Evolutionary conservation across 164 flowering plant species (phyloP), one percentile per base, ranked within the genome.

Genomic region (Paratinospora sagittata): DNA sequence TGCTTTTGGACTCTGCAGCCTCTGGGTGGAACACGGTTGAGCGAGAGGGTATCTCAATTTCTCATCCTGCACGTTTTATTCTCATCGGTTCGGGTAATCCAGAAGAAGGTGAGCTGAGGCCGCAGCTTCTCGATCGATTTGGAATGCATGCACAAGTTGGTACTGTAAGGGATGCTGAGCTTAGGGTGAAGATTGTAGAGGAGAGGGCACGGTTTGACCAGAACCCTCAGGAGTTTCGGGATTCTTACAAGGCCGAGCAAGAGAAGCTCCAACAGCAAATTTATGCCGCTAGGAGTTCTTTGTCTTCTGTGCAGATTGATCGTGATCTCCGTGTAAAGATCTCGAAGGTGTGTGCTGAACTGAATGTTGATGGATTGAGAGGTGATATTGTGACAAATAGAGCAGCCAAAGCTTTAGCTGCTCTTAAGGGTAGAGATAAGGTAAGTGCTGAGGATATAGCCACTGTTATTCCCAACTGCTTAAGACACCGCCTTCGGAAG

Each of bases 61-160:
- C 97, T n/a, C 98, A 95, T 78, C 98, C 98, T 64, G 97, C 98
- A 39, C 82, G 97, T 33, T 95, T 95, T 71, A 92, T 95, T 70
- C 84, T 92, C 45, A 95, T 95, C 70, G 97, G 97, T 43, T 95
- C 98, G 0, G 97, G 97, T 52, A 94, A 94, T 74, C 98, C 98
- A 0, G 98, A 94, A 80, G 98, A 94, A 82, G 98, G 98, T 8
- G 98, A 94, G 82, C 87, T 94, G 21, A 87, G 98, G 83, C 98
- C 98, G 21, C 98, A 94, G 73, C 89, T 94, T 33, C 97, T 94
- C 49, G 98, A 92, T 72, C 84, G 98, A 23, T 95, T 95, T 78
- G 98, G 98, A 57, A 95, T 95, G 98, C 98, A 95, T 65, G 98
- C 97, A 8, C 98, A 95, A 77, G 98, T 95, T 1, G 95, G 97